Conservation (phyloP, 345 rosid species). For the Hypericum perforatum region DNA sequence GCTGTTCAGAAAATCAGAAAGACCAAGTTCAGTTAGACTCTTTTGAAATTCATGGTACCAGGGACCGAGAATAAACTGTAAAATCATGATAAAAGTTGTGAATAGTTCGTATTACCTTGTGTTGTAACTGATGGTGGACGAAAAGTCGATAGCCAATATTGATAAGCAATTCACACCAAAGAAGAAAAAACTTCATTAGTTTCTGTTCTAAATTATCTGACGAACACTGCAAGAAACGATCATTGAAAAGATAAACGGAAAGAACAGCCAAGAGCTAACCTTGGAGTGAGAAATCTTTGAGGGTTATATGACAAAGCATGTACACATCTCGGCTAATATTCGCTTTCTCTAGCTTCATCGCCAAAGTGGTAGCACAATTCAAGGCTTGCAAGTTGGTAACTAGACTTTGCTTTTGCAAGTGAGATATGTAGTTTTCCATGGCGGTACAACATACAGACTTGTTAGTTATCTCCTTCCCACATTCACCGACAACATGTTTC, state of each 20-base stretch:
- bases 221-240: too few species aligned
- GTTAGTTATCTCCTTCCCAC: constrained; percentile 44
- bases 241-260: background rate
- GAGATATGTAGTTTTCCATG: constrained; percentile 76
- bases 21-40: constrained; percentile 10
- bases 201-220: constrained; percentile 1
- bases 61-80: background rate
- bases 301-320: constrained; percentile 70
- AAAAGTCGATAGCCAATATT: constrained; percentile 11
- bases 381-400: constrained; percentile 91
- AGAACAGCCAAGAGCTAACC: constrained; percentile 29
- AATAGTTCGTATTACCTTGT: constrained; percentile 42
- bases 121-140: constrained; percentile 38
- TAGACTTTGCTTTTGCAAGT: constrained; percentile 88
- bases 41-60: background rate
- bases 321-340: constrained; percentile 63
- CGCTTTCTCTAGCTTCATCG: constrained; percentile 51
- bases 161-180: constrained; percentile 2
- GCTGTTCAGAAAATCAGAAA: constrained; percentile 26
- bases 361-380: constrained; percentile 73
- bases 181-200: constrained; percentile 17
- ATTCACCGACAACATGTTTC: constrained; percentile 53
- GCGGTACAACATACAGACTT: constrained; percentile 60
- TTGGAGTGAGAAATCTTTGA: constrained; percentile 97
- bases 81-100: constrained; percentile 1